These are phyloP conservation scores for Avena eriantha DNA, from an alignment of 176 grass and related monocot genomes.

Conservation along the genomic window DNA sequence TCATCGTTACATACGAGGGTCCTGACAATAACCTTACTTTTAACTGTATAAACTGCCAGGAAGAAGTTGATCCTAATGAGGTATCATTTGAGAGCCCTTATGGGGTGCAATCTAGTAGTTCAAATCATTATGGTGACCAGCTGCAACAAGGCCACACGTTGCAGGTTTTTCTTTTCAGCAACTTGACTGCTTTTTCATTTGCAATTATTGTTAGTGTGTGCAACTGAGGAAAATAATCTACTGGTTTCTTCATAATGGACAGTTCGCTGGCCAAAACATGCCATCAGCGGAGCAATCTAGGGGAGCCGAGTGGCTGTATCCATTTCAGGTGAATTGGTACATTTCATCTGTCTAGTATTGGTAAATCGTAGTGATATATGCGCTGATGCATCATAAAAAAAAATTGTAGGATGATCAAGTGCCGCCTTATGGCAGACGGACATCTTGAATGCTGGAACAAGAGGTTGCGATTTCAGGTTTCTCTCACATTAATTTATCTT, in stretches of 20 bases:
- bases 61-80: slow-evolving; percentile 79
- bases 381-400: slow-evolving; percentile 21
- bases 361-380: slow-evolving; percentile 17
- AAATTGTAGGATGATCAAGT: slow-evolving; percentile 68
- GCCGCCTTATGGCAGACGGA: slow-evolving; percentile 64
- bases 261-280: slow-evolving; percentile 68
- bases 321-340: slow-evolving; percentile 50
- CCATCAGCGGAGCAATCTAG: slow-evolving; percentile 57
- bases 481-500: neutral
- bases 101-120: slow-evolving; percentile 55
- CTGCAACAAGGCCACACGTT: slow-evolving; percentile 54
- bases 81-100: slow-evolving; percentile 72
- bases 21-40: slow-evolving; percentile 30
- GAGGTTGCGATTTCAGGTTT: slow-evolving; percentile 46
- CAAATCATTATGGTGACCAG: slow-evolving; percentile 63
- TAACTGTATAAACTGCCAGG: slow-evolving; percentile 46
- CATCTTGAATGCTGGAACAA: slow-evolving; percentile 37
- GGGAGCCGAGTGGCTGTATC: slow-evolving; percentile 63
- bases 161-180: slow-evolving; percentile 58
- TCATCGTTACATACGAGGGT: neutral
- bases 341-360: slow-evolving; percentile 16
- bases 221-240: slow-evolving; percentile 27
- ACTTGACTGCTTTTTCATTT: slow-evolving; percentile 27
- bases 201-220: slow-evolving; percentile 2
- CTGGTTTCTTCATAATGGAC: slow-evolving; percentile 48